Conservation (phyloP, 2,329 filamentous ascomycete genomes). For the Pseudopithomyces chartarum region DNA sequence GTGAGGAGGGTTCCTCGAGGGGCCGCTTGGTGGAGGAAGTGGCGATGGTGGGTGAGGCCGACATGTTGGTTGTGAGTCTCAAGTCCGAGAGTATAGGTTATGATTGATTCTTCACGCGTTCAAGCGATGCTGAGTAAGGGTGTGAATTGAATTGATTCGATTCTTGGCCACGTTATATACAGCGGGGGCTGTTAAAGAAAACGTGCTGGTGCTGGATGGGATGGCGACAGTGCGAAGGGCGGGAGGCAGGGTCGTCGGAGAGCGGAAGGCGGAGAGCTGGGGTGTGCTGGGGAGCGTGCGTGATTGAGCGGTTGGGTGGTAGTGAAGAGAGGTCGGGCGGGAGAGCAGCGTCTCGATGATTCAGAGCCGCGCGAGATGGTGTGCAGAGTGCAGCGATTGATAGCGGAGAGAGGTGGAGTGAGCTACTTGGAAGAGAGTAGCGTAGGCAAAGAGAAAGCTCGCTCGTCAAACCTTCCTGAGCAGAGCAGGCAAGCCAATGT, state of each 20-base stretch:
- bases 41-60: conserved; percentile 53
- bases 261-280: conserved; percentile 31
- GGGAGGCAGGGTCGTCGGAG: conserved; percentile 40
- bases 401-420: conserved; percentile 10
- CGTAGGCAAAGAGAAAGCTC: conserved; percentile 46
- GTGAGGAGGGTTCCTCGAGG: conserved; percentile 94
- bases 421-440: conserved; percentile 29
- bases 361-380: conserved; percentile 37
- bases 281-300: conserved; percentile 36
- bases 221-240: conserved; percentile 30
- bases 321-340: conserved; percentile 32
- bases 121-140: conserved; percentile 31
- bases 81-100: conserved; percentile 28
- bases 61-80: conserved; percentile 46
- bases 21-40: conserved; percentile 83
- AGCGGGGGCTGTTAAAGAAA: conserved; percentile 85
- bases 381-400: conserved; percentile 27
- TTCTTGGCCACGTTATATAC: conserved; percentile 61
- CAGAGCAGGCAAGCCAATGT: conserved; percentile 29
- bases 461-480: conserved; percentile 46
- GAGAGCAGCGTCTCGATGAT: conserved; percentile 30
- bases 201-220: conserved; percentile 76
- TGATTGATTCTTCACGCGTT: conserved; percentile 40
- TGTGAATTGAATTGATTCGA: conserved; percentile 45
- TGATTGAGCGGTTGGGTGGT: conserved; percentile 28